Conservation (phyloP, 345 rosid species). For the Salix exigua region DNA sequence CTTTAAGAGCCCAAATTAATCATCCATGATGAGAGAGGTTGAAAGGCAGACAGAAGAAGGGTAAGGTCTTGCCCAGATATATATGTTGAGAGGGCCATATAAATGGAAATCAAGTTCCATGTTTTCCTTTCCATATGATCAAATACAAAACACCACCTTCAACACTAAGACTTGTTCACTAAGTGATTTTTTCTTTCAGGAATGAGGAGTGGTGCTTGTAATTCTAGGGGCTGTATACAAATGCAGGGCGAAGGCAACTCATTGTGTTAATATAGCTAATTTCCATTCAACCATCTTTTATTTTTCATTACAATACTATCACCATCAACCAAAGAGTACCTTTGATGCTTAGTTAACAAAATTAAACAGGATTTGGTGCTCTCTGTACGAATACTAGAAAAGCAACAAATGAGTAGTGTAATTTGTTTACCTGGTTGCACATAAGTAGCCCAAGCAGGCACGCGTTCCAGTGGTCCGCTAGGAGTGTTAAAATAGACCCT, state of each 20-base stretch:
- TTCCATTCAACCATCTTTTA: neutral
- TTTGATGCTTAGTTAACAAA: neutral
- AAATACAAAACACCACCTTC: neutral
- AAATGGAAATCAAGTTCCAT: too few species aligned
- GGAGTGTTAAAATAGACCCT: constrained; percentile 91
- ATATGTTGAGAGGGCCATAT: too few species aligned
- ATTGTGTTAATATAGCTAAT: neutral
- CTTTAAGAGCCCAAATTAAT: neutral
- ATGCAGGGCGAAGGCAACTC: neutral
- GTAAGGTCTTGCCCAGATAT: too few species aligned
- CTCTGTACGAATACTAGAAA: neutral
- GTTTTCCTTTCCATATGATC: too few species aligned
- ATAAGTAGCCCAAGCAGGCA: constrained; percentile 97
- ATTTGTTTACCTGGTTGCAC: constrained; percentile 71
- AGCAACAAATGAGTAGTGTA: constrained; percentile 13
- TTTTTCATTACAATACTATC: neutral
- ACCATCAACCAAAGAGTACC: neutral
- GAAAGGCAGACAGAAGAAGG: neutral
- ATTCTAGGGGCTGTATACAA: neutral
- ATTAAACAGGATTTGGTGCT: neutral
- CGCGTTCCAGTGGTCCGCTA: constrained; percentile 78
- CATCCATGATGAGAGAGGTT: neutral
- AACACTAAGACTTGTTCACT: neutral
- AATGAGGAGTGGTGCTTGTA: neutral
- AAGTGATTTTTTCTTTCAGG: neutral